phyloP scores from a whole-genome alignment of 345 rosid genomes.

The Camelina laxa region DNA sequence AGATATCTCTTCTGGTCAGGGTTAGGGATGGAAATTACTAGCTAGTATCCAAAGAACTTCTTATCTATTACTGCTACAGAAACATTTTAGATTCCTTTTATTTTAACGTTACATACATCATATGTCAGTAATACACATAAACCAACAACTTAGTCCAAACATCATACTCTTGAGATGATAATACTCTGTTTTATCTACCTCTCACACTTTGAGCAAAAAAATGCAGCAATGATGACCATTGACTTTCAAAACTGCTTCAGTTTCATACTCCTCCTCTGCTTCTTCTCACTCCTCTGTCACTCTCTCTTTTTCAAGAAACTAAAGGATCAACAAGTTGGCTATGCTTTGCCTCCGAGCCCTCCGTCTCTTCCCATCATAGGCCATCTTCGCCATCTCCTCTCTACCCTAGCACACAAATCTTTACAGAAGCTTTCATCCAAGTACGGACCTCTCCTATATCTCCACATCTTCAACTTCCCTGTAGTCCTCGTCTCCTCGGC shows the following conservation, averaged over 20 bases:
- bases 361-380: constrained; percentile 32
- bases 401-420: background rate
- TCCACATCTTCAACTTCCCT: constrained; percentile 19
- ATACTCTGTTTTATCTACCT: constrained; percentile 9
- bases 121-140: background rate
- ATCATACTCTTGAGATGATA: background rate
- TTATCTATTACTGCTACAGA: background rate
- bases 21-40: too few relatives aligned
- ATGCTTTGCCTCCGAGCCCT: constrained; percentile 31
- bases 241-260: background rate
- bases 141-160: background rate
- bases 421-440: constrained; percentile 24
- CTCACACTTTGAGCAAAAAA: constrained; percentile 7
- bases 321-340: background rate
- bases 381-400: constrained; percentile 34
- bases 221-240: background rate
- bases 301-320: constrained; percentile 23
- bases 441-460: constrained; percentile 30
- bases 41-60: background rate
- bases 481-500: constrained; percentile 33
- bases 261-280: constrained; percentile 1
- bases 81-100: background rate
- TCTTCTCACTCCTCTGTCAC: constrained; percentile 22
- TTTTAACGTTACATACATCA: background rate
- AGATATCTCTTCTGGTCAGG: too few relatives aligned